phyloP scores from a whole-genome alignment of 495 filamentous ascomycete species.

The Hypoxylon lenormandii region DNA sequence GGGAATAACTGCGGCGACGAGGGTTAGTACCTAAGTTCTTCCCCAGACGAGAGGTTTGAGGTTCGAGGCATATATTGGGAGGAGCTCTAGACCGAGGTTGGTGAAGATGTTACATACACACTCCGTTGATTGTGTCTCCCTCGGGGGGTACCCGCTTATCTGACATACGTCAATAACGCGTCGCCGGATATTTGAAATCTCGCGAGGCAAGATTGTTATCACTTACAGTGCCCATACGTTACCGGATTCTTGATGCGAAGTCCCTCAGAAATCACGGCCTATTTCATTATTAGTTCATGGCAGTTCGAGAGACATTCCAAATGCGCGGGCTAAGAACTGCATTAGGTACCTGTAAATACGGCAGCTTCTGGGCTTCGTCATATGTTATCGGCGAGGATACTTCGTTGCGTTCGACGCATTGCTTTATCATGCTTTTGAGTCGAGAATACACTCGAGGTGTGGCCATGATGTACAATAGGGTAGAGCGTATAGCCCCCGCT shows the following conservation, averaged over 20 bases:
- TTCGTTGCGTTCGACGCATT: constrained; percentile 45
- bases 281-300: neutral
- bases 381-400: constrained; percentile 54
- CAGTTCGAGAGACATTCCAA: neutral
- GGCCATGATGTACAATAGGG: constrained; percentile 66
- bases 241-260: constrained; percentile 57
- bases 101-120: constrained; percentile 19
- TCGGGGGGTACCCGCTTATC: constrained; percentile 57
- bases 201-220: neutral
- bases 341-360: constrained; percentile 57
- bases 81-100: too few relatives aligned
- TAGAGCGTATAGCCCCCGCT: constrained; percentile 67
- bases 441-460: constrained; percentile 61
- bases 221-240: constrained; percentile 36
- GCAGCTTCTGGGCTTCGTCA: constrained; percentile 56
- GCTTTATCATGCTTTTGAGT: constrained; percentile 67
- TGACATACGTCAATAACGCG: neutral
- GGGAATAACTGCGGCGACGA: constrained; percentile 49
- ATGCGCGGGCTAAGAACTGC: neutral
- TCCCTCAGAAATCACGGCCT: constrained; percentile 63
- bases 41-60: too few relatives aligned
- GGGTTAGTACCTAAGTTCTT: too few relatives aligned
- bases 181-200: neutral
- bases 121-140: constrained; percentile 62
- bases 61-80: too few relatives aligned